Conservation (phyloP, 371 early-diverging fungal species). For the Mortierella sp. region DNA sequence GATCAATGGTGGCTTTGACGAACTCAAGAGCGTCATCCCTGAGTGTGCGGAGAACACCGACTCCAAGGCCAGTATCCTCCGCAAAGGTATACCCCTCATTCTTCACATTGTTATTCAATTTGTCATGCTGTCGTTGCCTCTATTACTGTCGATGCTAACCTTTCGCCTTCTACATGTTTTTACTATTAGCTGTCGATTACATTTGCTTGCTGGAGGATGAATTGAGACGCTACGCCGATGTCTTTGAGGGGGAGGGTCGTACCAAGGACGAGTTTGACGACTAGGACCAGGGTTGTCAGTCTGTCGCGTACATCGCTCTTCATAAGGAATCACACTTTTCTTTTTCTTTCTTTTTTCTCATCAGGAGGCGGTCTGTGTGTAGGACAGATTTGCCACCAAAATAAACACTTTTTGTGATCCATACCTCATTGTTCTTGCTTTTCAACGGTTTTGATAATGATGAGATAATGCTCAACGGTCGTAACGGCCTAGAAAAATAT, state of each 20-base stretch:
- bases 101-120: no score
- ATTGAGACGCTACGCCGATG: constrained; percentile 8
- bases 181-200: constrained; percentile 27
- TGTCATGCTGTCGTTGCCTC: neutral
- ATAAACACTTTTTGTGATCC: neutral
- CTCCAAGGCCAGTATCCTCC: constrained; percentile 32
- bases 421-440: neutral
- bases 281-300: neutral
- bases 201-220: constrained; percentile 35
- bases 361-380: neutral
- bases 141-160: neutral
- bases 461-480: no score
- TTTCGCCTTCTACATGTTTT: neutral
- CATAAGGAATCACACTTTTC: no score
- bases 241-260: neutral
- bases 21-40: constrained; percentile 58
- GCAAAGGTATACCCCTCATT: constrained; percentile 19
- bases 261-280: constrained; percentile 10
- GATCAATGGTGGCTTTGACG: constrained; percentile 63
- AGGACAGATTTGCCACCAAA: neutral
- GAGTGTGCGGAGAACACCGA: constrained; percentile 44
- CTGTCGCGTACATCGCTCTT: no score
- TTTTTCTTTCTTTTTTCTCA: neutral
- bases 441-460: neutral
- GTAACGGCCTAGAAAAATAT: no score